Base-by-base conservation (phyloP, 2,329 filamentous ascomycete species). In the Lasiodiplodia gonubiensis region DNA sequence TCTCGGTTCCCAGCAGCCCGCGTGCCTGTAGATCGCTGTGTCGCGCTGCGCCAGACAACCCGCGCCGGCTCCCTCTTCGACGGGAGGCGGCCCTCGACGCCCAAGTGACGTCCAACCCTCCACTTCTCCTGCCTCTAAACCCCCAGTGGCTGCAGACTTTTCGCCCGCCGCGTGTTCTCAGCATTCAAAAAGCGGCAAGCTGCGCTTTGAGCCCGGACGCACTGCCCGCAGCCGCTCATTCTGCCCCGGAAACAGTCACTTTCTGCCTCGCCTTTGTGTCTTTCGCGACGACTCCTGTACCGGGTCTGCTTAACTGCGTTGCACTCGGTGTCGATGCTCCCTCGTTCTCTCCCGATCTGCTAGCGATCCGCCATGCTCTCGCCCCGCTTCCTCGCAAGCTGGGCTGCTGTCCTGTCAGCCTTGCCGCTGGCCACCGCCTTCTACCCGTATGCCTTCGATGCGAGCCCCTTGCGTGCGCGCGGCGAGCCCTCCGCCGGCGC, bases 361-460 rank as follows among this genome's bases (percentile, higher is more conserved):
- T 64, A 53, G 49, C 35, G n/a, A 23, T 46, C 57, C 42, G 39
- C 42, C 42, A 59, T 59, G 64, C 39, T 51, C 7, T 25, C 46
- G 7, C 51, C 30, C 11, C 59, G 46, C 30, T n/a, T 51, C 30
- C 42, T 61, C 21, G 57, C 57, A 25, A 23, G 39, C 57, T 39
- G 27, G 16, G 23, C 55, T 25, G 39, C 39, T 42, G 39, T 30
- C 59, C 35, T 16, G 21, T 37, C 49, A 27, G 46, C 48, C 42
- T 30, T 60, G 54, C 65, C 66, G 4, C 69, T 71, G 18, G 75
- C 68, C 16, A 69, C 72, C 7, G 77, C 77, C 18, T 79, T 79
- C 70, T 79, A 79, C 64, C 77, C 77, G 0, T 78, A 77, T 69
- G 68, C 59, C 67, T 42, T 72, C 70, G 8, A 42, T 57, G 55